Base-by-base conservation (phyloP, 345 rosid species). In the Aethionema arabicum region DNA sequence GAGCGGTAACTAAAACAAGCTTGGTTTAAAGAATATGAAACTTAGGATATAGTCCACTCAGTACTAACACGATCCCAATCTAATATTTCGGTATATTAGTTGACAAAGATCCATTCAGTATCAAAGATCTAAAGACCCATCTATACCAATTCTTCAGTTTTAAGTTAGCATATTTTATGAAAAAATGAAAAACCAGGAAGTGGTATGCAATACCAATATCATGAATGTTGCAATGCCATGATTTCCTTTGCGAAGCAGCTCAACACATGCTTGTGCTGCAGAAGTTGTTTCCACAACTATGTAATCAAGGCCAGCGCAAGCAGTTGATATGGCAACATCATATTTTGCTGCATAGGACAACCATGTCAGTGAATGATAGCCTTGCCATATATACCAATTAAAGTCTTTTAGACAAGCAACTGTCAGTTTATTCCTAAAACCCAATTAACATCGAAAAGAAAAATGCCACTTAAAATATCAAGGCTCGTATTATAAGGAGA, bases 151-250 rank as follows among this genome's bases (percentile, higher is more conserved):
- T 31, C 30, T 32, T 62, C 38, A 54, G 51, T 31, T 59, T 36
- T 31, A 46, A 61, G 44, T 40, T 47, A 14, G 63, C 13, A 45
- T 21, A 13, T 58, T 21, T 5, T 33, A 48, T 21, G 39, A 41
- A 1, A 21, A 46, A 56, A 40, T 40, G 59, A 13, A 12, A 59
- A 52, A 65, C 27, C 57, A 46, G 52, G 52, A 47, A 45, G 29
- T 7, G 12, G 44, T 32, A 59, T 44, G 39, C 59, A 47, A 63
- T 90, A 93, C 99, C 99, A 93, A 68, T 80, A 90, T 90, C 95
- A 93, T 85, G 80, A 90, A 93, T 45, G 99, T 90, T 16, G 96
- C 96, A 74, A 93, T 77, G 41, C 99, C 99, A 67, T 87, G 85
- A 63, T 87, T 83, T 75, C 83, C 97, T 64, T 79, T 84, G 57